Conservation (phyloP, 148 eudicot species). For the Bassia scoparia region DNA sequence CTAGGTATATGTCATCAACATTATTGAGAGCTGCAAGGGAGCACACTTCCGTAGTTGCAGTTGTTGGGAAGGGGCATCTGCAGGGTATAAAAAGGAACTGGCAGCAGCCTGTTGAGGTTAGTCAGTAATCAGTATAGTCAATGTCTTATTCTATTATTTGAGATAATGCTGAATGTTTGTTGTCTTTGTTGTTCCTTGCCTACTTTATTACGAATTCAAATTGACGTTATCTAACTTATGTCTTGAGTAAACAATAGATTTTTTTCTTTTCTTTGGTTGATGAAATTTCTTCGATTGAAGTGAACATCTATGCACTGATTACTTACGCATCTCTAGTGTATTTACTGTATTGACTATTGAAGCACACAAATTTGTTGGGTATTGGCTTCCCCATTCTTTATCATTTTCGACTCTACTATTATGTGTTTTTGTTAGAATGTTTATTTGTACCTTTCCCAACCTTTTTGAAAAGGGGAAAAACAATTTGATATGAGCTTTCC, state of each 20-base stretch:
- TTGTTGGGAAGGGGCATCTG: constrained; percentile 93
- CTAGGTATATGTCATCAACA: constrained; percentile 88
- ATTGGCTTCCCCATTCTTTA: constrained; percentile 1
- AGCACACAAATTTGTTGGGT: not conserved
- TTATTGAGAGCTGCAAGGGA: constrained; percentile 64
- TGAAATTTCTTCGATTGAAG: not conserved
- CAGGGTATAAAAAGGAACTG: constrained; percentile 81
- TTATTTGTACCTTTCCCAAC: no score
- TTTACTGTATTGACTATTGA: no score
- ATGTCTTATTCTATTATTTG: not conserved
- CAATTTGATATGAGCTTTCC: no score
- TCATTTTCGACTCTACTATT: no score
- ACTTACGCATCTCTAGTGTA: not conserved
- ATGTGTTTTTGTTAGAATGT: no score
- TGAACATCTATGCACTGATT: not conserved
- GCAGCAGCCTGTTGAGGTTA: constrained; percentile 86
- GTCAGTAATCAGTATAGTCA: constrained; percentile 35
- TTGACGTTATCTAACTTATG: not conserved
- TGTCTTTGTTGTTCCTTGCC: not conserved
- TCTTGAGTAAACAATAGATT: not conserved
- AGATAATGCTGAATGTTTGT: not conserved
- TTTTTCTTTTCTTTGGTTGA: not conserved
- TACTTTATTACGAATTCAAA: not conserved
- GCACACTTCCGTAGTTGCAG: constrained; percentile 92
- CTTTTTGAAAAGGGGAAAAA: no score